Evolutionary conservation across 1,139 yeast species (phyloP).

Genomic region (Diutina rugosa): DNA sequence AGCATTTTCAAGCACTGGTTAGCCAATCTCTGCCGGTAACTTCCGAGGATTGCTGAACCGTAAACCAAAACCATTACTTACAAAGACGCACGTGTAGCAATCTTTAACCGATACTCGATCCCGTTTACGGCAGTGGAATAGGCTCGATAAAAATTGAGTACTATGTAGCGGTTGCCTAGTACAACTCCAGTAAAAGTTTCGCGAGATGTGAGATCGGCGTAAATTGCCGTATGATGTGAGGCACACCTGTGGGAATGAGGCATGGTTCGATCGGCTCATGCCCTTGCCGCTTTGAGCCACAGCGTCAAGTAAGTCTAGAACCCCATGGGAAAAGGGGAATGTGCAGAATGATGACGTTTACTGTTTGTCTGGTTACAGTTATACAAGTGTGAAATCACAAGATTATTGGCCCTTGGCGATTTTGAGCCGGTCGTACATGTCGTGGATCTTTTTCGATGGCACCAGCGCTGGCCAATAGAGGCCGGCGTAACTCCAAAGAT

Average conservation of each 20-base stretch:
- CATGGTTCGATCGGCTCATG: not conserved
- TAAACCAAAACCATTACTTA: not conserved
- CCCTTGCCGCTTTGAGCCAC: not conserved
- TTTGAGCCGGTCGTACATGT: constrained; percentile 68
- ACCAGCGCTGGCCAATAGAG: constrained; percentile 91
- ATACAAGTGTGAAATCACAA: not conserved
- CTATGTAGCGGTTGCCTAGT: not conserved
- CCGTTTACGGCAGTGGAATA: not conserved
- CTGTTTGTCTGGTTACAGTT: not conserved
- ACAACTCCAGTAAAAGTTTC: not conserved
- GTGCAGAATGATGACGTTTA: not conserved
- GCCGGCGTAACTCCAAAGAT: constrained; percentile 85
- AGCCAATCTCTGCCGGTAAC: not conserved
- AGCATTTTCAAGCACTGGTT: not conserved
- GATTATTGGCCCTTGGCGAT: not conserved
- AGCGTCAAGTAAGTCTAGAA: not conserved
- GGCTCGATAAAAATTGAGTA: no score
- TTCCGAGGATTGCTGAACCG: not conserved
- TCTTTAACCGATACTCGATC: not conserved
- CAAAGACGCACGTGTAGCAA: not conserved
- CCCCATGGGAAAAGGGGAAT: not conserved
- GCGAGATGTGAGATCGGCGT: not conserved
- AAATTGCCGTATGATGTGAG: not conserved
- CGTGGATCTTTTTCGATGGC: constrained; percentile 66
- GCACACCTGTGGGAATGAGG: not conserved